These are phyloP conservation scores for Candida yuanshanica DNA, from an alignment of 805 yeast genomes.

Conservation along the genomic window DNA sequence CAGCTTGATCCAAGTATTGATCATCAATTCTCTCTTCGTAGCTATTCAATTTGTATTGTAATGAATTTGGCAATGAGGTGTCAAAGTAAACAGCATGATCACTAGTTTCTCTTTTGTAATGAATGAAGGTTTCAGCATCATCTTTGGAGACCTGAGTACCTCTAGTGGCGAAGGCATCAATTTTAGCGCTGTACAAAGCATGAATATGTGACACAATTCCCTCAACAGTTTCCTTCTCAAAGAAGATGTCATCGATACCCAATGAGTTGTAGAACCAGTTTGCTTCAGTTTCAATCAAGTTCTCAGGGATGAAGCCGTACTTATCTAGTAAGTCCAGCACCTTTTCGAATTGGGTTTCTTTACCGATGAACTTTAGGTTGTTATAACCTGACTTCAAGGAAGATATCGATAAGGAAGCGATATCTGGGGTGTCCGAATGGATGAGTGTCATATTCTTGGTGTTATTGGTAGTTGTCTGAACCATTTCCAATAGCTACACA, in stretches of 20 bases:
- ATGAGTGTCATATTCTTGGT: not conserved
- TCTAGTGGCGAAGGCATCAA: slow-evolving; percentile 71
- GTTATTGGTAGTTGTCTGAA: not conserved
- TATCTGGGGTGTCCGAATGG: slow-evolving; percentile 26
- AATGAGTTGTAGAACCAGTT: slow-evolving; percentile 82
- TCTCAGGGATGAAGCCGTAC: slow-evolving; percentile 86
- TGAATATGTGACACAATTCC: slow-evolving; percentile 81
- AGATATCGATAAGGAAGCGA: slow-evolving; percentile 35
- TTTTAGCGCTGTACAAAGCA: slow-evolving; percentile 86
- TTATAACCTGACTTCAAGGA: slow-evolving; percentile 57
- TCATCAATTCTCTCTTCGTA: slow-evolving; percentile 80
- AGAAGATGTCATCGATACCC: slow-evolving; percentile 90
- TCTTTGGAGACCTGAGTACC: slow-evolving; percentile 13
- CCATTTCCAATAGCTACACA: not conserved
- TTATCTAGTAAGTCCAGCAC: slow-evolving; percentile 79
- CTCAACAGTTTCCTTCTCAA: slow-evolving; percentile 76
- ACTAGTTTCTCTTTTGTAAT: slow-evolving; percentile 70
- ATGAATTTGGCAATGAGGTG: slow-evolving; percentile 49
- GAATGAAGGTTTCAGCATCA: slow-evolving; percentile 49
- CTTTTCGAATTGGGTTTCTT: slow-evolving; percentile 69
- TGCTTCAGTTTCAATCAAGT: slow-evolving; percentile 78
- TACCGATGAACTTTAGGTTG: slow-evolving; percentile 71
- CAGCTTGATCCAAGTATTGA: slow-evolving; percentile 58
- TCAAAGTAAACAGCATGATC: slow-evolving; percentile 92
- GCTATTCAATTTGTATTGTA: slow-evolving; percentile 35